phyloP scores from a whole-genome alignment of 2,329 filamentous ascomycete species.

The Fusarium algeriense region DNA sequence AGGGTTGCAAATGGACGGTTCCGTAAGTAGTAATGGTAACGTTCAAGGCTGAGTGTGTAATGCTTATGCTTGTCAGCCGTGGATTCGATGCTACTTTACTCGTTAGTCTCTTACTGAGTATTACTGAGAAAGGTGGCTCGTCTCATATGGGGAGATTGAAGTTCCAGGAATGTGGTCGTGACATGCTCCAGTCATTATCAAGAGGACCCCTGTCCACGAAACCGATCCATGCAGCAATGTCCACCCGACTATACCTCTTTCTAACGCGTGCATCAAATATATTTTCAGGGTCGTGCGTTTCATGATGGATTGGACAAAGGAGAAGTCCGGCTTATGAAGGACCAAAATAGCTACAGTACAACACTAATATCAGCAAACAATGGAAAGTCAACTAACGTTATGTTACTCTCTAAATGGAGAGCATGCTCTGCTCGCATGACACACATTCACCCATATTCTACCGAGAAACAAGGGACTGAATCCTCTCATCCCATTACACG shows the following conservation, averaged over 20 bases:
- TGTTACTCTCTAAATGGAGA: conserved; percentile 6
- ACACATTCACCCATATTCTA: conserved; percentile 7
- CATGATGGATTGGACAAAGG: conserved; percentile 35
- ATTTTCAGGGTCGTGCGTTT: conserved; percentile 39
- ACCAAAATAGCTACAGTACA: conserved; percentile 18
- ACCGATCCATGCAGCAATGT: conserved; percentile 34
- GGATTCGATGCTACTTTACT: not conserved
- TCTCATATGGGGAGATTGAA: conserved; percentile 35
- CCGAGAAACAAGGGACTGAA: conserved; percentile 17
- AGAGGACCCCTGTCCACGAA: conserved; percentile 32
- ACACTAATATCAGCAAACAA: not conserved
- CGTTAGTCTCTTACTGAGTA: not conserved
- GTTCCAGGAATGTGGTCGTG: conserved; percentile 41
- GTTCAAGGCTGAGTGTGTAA: conserved; percentile 13
- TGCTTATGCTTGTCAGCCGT: not conserved
- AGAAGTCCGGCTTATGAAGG: conserved; percentile 8
- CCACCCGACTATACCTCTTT: conserved; percentile 34
- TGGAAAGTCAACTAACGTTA: not conserved
- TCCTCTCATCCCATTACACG: conserved; percentile 29
- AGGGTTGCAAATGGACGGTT: conserved; percentile 2
- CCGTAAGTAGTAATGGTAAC: not conserved
- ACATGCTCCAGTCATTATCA: conserved; percentile 39
- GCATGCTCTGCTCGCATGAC: conserved; percentile 2
- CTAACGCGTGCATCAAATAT: conserved; percentile 36
- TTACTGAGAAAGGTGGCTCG: not conserved